Percentiles rank a stretch among this genome's conserved stretches.
Evolutionary conservation across 805 yeast species (phyloP).

Genomic region (Maudiozyma bulderi): DNA sequence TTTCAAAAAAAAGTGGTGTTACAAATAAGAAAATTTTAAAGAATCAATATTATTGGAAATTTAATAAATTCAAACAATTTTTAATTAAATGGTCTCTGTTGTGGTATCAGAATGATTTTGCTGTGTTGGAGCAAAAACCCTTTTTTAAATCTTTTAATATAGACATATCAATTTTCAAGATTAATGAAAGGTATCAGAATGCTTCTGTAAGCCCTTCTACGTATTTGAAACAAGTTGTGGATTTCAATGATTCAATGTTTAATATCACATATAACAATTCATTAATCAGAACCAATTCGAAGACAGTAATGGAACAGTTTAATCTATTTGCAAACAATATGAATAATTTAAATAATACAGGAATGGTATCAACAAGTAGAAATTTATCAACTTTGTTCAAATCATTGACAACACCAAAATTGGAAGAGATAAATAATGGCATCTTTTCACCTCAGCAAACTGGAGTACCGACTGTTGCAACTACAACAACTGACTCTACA

Average conservation of each 20-base stretch:
- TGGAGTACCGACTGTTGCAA: not conserved
- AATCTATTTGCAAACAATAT: constrained; percentile 13
- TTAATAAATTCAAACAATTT: constrained; percentile 15
- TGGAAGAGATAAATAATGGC: constrained; percentile 1
- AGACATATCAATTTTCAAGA: not conserved
- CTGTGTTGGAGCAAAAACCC: constrained; percentile 4
- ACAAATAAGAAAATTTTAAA: not conserved
- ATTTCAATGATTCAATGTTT: not conserved
- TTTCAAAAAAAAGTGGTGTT: not conserved
- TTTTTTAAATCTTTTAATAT: constrained; percentile 5
- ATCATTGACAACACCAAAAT: constrained; percentile 1
- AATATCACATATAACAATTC: constrained; percentile 1
- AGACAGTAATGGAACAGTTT: constrained; percentile 23
- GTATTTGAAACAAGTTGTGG: constrained; percentile 1
- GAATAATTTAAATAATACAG: not conserved
- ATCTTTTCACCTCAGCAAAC: not conserved
- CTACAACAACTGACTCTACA: not conserved
- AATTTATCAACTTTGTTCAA: constrained; percentile 5
- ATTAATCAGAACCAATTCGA: constrained; percentile 14
- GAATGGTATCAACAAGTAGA: not conserved
- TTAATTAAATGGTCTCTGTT: constrained; percentile 20
- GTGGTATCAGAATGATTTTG: constrained; percentile 15
- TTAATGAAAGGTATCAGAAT: not conserved
- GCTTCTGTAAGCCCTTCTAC: not conserved
- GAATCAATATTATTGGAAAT: constrained; percentile 15